phyloP scores from a whole-genome alignment of 2,329 filamentous ascomycete genomes.

The Colletotrichum sp. region DNA sequence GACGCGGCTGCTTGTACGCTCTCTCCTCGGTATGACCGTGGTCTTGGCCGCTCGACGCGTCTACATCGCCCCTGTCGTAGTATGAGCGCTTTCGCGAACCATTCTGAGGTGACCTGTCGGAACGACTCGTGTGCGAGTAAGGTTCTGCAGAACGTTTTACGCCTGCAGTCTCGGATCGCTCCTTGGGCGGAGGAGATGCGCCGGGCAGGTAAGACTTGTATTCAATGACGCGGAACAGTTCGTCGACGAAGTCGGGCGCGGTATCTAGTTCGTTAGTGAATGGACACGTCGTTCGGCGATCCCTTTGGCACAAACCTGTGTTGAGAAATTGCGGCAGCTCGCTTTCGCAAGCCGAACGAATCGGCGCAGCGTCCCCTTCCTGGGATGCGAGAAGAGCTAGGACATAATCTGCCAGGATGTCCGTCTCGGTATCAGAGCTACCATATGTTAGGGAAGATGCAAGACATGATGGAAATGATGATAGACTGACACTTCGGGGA shows the following conservation, averaged over 20 bases:
- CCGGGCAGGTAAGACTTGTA: slow-evolving; percentile 66
- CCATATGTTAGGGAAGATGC: neutral
- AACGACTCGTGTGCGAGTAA: slow-evolving; percentile 16
- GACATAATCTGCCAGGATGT: slow-evolving; percentile 86
- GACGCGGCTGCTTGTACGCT: slow-evolving; percentile 63
- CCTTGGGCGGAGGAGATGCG: slow-evolving; percentile 44
- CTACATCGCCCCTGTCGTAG: slow-evolving; percentile 28
- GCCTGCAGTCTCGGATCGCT: slow-evolving; percentile 17
- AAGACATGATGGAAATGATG: neutral
- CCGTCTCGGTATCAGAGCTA: slow-evolving; percentile 79
- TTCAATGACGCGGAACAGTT: slow-evolving; percentile 70
- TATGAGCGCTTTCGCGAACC: slow-evolving; percentile 39
- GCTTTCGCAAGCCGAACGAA: slow-evolving; percentile 70
- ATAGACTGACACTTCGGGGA: slow-evolving; percentile 20
- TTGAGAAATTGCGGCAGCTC: slow-evolving; percentile 79
- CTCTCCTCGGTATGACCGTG: slow-evolving; percentile 38
- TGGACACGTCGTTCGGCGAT: neutral
- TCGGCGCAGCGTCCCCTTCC: slow-evolving; percentile 67
- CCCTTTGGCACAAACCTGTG: slow-evolving; percentile 54
- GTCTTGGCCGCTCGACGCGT: slow-evolving; percentile 27
- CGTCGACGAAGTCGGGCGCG: slow-evolving; percentile 50
- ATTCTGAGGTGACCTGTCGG: slow-evolving; percentile 19
- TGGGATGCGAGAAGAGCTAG: slow-evolving; percentile 71
- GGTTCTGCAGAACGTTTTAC: slow-evolving; percentile 12
- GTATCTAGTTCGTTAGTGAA: neutral